phyloP scores from a whole-genome alignment of 2,329 filamentous ascomycete species.

The Dactylellina haptotyla region DNA sequence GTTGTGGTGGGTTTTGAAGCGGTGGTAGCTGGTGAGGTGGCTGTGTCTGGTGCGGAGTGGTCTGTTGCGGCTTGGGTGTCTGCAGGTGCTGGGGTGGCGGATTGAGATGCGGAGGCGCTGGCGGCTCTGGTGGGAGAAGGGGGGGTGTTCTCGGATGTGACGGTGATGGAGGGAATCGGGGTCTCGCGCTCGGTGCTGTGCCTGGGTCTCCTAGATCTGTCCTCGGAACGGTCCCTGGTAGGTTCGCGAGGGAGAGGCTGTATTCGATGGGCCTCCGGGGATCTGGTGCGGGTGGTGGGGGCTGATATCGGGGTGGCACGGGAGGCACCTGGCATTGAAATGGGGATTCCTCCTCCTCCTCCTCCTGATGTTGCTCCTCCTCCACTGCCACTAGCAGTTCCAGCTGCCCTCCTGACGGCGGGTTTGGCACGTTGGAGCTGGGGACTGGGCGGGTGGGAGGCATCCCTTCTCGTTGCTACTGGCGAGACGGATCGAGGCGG shows the following conservation, averaged over 20 bases:
- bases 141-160: constrained; percentile 20
- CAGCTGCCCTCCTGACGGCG: neutral
- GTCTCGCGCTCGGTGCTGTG: constrained; percentile 20
- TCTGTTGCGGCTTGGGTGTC: neutral
- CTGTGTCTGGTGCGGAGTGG: neutral
- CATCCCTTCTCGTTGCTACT: constrained; percentile 28
- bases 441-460: constrained; percentile 33
- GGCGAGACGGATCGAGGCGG: constrained; percentile 24
- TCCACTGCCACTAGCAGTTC: neutral
- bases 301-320: constrained; percentile 25
- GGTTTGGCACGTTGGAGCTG: constrained; percentile 35
- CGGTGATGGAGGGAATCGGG: constrained; percentile 20
- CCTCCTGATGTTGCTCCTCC: no score
- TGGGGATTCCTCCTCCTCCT: constrained; percentile 51
- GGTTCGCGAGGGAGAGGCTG: constrained; percentile 22
- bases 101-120: neutral
- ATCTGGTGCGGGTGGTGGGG: constrained; percentile 23
- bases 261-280: constrained; percentile 30
- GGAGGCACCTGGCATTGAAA: constrained; percentile 41
- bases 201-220: constrained; percentile 17
- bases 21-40: neutral
- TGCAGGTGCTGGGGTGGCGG: neutral
- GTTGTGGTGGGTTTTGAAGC: constrained; percentile 12
- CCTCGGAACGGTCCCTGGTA: constrained; percentile 33
- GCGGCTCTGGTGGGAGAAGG: constrained; percentile 4